Base-by-base conservation (phyloP, 164 flowering plant genomes). In the Tetracentron sinense region DNA sequence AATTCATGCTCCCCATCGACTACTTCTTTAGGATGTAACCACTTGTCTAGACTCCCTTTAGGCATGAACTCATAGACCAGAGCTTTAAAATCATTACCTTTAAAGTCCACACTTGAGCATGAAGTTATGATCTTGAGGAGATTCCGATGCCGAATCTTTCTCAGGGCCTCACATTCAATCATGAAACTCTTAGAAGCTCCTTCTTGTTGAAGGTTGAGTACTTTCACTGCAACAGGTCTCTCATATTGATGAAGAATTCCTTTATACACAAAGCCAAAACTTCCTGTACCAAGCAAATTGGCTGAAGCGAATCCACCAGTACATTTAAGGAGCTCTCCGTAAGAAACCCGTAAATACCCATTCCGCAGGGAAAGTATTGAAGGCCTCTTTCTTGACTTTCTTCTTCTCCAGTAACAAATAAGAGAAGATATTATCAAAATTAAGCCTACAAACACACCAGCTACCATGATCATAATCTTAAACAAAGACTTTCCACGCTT, bases 261-360 rank as follows among this genome's bases (percentile, higher is more conserved):
- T 63, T 63, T 74, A 52, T 72, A 79, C 1, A 79, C 83, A 16
- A 63, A 58, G 11, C 81, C 75, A 35, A 70, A 79, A 53, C 78
- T 68, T 8, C 83, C 81, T 0, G 38, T 7, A 20, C 83, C 83
- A 2, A 77, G 49, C 65, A 77, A 58, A 59, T 77, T 77, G 1
- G 60, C 63, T 0, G 27, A 0, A 17, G 73, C 56, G 59, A 79
- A 77, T 6, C 65, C 65, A 56, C 70, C 42, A 0, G 81, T 79
- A 19, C 75, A 51, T 48, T 28, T 53, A 2, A 21, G 8, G n/a
- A 79, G 66, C 0, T 65, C 69, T 0, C n/a, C 11, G 20, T 77
- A 75, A 26, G 81, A 66, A 11, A 76, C 26, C 0, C 22, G 0
- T 17, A 8, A 26, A 17, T 28, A 20, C 50, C 8, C 27, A 8